phyloP scores from a whole-genome alignment of 805 yeast species.

The Tetrapisispora iriomotensis region DNA sequence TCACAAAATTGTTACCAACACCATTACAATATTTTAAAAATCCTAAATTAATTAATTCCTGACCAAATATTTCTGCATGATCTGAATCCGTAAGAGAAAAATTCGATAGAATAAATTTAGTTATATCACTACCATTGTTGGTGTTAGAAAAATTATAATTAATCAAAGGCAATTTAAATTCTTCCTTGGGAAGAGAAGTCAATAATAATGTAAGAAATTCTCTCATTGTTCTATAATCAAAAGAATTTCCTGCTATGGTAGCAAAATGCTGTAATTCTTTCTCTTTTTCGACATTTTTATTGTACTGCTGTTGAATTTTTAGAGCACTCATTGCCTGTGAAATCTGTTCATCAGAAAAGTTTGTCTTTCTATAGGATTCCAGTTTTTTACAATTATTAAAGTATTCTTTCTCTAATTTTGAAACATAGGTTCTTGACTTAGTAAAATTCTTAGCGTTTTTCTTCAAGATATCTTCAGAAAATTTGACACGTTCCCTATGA shows the following conservation, averaged over 20 bases:
- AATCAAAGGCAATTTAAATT: constrained; percentile 55
- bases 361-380: constrained; percentile 43
- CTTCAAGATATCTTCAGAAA: constrained; percentile 45
- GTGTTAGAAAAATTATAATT: constrained; percentile 24
- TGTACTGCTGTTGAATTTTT: constrained; percentile 17
- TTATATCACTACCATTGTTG: constrained; percentile 27
- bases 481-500: constrained; percentile 56
- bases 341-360: constrained; percentile 16
- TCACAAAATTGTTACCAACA: constrained; percentile 66
- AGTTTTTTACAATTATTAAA: constrained; percentile 67
- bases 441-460: constrained; percentile 45
- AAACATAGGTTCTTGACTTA: constrained; percentile 36
- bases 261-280: constrained; percentile 24
- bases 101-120: constrained; percentile 22
- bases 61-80: constrained; percentile 65
- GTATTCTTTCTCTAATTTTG: constrained; percentile 51
- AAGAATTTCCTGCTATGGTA: constrained; percentile 22
- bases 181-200: constrained; percentile 40
- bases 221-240: constrained; percentile 29
- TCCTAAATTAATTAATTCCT: constrained; percentile 52
- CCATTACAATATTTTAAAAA: constrained; percentile 43
- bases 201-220: constrained; percentile 36
- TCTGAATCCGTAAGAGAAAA: constrained; percentile 34
- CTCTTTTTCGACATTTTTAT: constrained; percentile 18
- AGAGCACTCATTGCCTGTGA: constrained; percentile 17